These are phyloP conservation scores for Lasiodiplodia theobromae DNA, from an alignment of 2,329 filamentous ascomycete genomes.

Conservation along the genomic window DNA sequence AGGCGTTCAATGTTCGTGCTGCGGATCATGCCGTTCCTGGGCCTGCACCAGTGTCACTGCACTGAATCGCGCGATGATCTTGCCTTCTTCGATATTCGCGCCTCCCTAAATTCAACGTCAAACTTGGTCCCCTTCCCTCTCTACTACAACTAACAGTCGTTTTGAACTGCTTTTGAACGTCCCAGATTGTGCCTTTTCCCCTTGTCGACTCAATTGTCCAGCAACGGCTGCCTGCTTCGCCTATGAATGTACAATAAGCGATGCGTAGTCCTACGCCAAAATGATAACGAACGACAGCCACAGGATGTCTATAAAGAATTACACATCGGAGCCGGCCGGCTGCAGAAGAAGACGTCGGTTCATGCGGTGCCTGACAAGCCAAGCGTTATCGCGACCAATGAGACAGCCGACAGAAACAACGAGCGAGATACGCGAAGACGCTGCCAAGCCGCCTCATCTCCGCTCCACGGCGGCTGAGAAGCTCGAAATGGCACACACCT, in stretches of 20 bases:
- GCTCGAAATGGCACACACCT: conserved; percentile 5
- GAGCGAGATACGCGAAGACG: conserved; percentile 20
- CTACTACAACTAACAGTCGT: neutral
- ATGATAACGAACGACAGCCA: conserved; percentile 2
- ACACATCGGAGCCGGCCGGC: conserved; percentile 23
- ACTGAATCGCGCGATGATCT: conserved; percentile 20
- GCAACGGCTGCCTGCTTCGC: neutral
- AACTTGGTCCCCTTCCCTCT: neutral
- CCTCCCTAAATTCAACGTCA: neutral
- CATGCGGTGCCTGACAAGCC: conserved; percentile 16
- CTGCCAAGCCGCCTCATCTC: conserved; percentile 19
- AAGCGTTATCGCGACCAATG: conserved; percentile 14
- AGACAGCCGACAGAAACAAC: neutral
- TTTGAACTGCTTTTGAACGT: neutral
- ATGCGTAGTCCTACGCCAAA: neutral
- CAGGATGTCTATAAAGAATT: neutral
- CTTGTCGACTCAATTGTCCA: neutral
- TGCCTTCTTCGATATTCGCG: conserved; percentile 11
- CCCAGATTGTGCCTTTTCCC: too few species aligned
- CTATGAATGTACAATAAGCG: neutral
- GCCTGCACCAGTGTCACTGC: neutral
- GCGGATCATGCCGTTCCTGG: neutral
- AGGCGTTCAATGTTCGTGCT: neutral
- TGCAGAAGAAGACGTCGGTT: neutral
- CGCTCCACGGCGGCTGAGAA: conserved; percentile 2